Evolutionary conservation across 176 grass and related monocot genomes (phyloP), one percentile per base, ranked within the genome.

Genomic region (Poa pratensis): DNA sequence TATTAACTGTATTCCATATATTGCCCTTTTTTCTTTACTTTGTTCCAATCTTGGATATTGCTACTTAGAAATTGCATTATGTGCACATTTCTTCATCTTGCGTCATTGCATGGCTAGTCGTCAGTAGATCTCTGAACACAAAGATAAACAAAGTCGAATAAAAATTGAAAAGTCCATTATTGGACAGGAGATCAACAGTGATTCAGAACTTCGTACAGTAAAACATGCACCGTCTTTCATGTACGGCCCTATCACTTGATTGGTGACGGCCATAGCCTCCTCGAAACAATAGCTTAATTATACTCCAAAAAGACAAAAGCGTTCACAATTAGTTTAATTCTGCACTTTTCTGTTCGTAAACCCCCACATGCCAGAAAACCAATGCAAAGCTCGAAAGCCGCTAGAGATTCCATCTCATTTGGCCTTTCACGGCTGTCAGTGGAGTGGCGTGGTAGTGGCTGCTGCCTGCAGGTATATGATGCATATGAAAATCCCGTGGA

Each of bases 361-460:
- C 23, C 74, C 70, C 70, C 81, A 83, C 67, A 48, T 79, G 79
- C 66, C n/a, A 72, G 30, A 78, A 62, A 65, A 65, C 83, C 88
- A 86, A 86, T 83, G 73, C 35, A 43, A 9, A 28, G 48, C 49
- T n/a, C 53, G 6, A 90, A 79, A 83, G 65, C 63, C 65, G 65
- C 80, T 59, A 79, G 71, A 90, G 89, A 90, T 90, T 90, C 89
- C 89, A 83, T 87, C 84, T 90, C 75, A 77, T 87, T 90, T 87
- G 89, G 84, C 80, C 75, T 66, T 61, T 79, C 48, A 17, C 77
- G 75, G 27, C 45, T 57, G 55, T 69, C 76, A 61, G 69, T 83
- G 53, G 24, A 66, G 69, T 57, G 48, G 19, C 43, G 24, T 24
- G 60, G 26, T 79, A 27, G 37, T 75, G 71, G 30, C 37, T 76